Evolutionary conservation across 805 yeast genomes (phyloP), one percentile per base, ranked within the genome.

Genomic region (Kodamaea hsintzibuensis): DNA sequence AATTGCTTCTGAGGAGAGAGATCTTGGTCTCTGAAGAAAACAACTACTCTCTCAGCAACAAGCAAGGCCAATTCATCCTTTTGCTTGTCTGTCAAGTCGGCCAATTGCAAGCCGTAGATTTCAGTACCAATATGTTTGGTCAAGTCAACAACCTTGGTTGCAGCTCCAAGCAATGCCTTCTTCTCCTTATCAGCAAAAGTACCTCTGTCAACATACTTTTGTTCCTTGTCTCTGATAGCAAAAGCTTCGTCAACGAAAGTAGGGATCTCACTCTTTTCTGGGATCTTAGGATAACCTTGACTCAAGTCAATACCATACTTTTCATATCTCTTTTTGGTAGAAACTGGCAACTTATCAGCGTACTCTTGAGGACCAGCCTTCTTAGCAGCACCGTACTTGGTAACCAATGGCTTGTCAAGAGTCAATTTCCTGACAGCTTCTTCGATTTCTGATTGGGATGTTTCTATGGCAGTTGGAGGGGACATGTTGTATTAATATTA

Each of bases 91-190:
- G 64, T 71, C 53, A 79, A 63, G 33, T 77, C 78, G 3, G 66
- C 63, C 40, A 79, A 63, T 61, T 79, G 80, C 42, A 79, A 62
- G 14, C 82, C 83, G 45, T 74, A 71, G 52, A 79, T 69, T 56
- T 79, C 83, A 13, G 83, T 80, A 49, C 84, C 84, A 58, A 79
- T 63, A 57, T 76, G 73, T 52, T 73, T 75, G 51, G 82, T 75
- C 55, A 79, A 65, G 53, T 79, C 56, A 43, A 59, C 72, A 19
- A 79, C 80, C 53, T 74, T 67, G 33, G 63, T 66, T 35, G 78
- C 79, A 37, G 79, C 80, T 8, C 69, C 66, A 27, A 77, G 67
- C 25, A 77, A 62, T 1, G 74, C 72, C 56, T 66, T 72, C 63
- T 70, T 73, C 43, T 67, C 69, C 7, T 70, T 71, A 55, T 71